These are phyloP conservation scores for Quercus gilva DNA, from an alignment of 306 rosid species.

Conservation along the genomic window DNA sequence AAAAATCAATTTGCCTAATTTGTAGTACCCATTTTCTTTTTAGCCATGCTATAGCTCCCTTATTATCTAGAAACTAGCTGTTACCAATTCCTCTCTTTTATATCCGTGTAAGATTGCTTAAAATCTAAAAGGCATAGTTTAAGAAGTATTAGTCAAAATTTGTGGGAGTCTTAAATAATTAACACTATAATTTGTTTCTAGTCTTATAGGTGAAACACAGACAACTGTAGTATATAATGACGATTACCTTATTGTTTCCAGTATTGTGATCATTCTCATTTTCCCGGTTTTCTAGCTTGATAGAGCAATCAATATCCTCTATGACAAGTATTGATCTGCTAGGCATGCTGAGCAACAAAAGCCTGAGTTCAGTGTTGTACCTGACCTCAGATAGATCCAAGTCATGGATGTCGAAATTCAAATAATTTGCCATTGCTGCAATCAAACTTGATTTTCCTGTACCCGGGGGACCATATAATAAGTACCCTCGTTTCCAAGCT, in stretches of 20 bases:
- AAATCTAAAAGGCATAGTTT: too few relatives aligned
- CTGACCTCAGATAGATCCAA: conserved; percentile 25
- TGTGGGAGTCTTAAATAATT: too few relatives aligned
- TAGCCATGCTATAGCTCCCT: too few relatives aligned
- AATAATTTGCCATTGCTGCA: conserved; percentile 42
- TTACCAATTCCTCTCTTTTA: too few relatives aligned
- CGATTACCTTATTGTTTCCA: neutral
- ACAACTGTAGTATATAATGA: neutral
- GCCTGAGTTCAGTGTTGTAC: conserved; percentile 13
- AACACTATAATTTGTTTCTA: too few relatives aligned
- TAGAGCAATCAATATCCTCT: conserved; percentile 36
- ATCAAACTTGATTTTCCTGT: conserved; percentile 44
- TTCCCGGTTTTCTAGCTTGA: conserved; percentile 21
- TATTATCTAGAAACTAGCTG: too few relatives aligned
- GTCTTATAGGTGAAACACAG: too few relatives aligned
- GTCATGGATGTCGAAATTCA: conserved; percentile 37
- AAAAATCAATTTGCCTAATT: too few relatives aligned
- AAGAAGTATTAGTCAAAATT: too few relatives aligned
- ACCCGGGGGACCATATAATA: conserved; percentile 40
- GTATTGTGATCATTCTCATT: neutral
- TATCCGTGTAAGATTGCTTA: too few relatives aligned
- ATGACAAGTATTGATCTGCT: conserved; percentile 32
- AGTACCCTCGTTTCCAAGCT: conserved; percentile 44
- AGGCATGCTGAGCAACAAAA: conserved; percentile 18
- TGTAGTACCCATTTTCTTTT: too few relatives aligned